Base-by-base conservation (phyloP, 441 rosid species). In the Jatropha multifida region DNA sequence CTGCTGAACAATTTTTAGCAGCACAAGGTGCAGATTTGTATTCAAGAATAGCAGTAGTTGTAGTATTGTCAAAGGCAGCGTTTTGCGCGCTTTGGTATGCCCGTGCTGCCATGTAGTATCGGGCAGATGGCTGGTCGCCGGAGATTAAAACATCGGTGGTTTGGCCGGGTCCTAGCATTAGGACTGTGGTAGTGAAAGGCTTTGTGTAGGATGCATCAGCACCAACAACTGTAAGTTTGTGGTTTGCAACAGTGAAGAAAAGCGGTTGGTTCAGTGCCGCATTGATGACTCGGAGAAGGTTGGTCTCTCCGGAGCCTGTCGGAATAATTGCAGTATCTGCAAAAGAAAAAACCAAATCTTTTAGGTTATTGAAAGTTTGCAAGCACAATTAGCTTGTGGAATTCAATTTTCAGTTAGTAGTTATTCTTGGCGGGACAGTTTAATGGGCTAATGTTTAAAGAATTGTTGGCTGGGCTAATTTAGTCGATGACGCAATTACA, bases 111-210 rank as follows among this genome's bases (percentile, higher is more conserved):
- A 90, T 82, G 86, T 93, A 93, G 78, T 93, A 93, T 17, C 85
- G 87, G 23, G 85, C 83, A 0, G 95, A 88, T 1, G 74, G 61
- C 80, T 89, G 95, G 80, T 92, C 79, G 0, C 92, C 98, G 2
- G 71, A 73, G 86, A 93, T 82, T 40, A 93, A 77, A 52, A 93
- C 93, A 27, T 93, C 97, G 0, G 98, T 93, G 70, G 98, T 93
- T 78, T 93, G 97, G 20, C 98, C 95, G 0, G 98, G 97, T 40
- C 97, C 98, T 9, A 93, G 73, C 92, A 89, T 81, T n/a, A 93
- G 80, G 60, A 93, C 95, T 0, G 82, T 81, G 32, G 93, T 90
- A 55, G 94, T 85, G 86, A 93, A 92, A 37, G 92, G 97, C 74
- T 89, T 93, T 40, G 77, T 38, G 80, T 93, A 93, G 17, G 92